Percentiles rank a stretch among this genome's conserved stretches.
phyloP scores from a whole-genome alignment of 306 rosid species.

The Inga laurina region DNA sequence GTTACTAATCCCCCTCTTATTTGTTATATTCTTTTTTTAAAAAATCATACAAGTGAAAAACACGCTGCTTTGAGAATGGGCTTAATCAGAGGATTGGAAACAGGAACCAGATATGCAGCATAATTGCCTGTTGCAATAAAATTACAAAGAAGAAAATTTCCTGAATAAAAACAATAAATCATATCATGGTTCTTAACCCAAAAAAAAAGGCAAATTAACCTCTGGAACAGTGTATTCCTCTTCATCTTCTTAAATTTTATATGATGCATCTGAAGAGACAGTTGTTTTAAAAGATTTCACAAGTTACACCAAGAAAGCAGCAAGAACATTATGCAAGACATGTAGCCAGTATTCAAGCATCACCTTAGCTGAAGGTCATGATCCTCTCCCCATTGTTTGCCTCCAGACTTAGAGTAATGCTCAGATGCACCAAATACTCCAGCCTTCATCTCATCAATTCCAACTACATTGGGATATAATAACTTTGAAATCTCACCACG shows the following conservation, averaged over 20 bases:
- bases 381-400: slow-evolving; percentile 94
- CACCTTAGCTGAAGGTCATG: slow-evolving; percentile 96
- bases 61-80: slow-evolving; percentile 26
- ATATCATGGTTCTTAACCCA: background rate
- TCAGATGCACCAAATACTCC: slow-evolving; percentile 56
- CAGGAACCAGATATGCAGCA: slow-evolving; percentile 24
- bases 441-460: slow-evolving; percentile 79
- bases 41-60: slow-evolving; percentile 4
- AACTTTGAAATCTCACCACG: slow-evolving; percentile 79
- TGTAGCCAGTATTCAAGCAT: slow-evolving; percentile 37
- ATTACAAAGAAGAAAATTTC: slow-evolving; percentile 19
- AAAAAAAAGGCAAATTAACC: background rate
- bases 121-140: slow-evolving; percentile 22
- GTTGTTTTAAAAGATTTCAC: slow-evolving; percentile 9
- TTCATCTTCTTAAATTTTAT: slow-evolving; percentile 9
- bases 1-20: background rate
- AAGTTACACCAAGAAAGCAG: slow-evolving; percentile 25
- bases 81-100: background rate
- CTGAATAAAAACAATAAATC: slow-evolving; percentile 11
- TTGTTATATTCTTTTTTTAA: background rate
- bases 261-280: slow-evolving; percentile 2
- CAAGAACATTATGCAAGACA: slow-evolving; percentile 33
- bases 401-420: slow-evolving; percentile 55
- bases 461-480: slow-evolving; percentile 82
- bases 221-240: background rate